Conservation (phyloP, 2,329 filamentous ascomycete species). For the Claviceps cyperi region DNA sequence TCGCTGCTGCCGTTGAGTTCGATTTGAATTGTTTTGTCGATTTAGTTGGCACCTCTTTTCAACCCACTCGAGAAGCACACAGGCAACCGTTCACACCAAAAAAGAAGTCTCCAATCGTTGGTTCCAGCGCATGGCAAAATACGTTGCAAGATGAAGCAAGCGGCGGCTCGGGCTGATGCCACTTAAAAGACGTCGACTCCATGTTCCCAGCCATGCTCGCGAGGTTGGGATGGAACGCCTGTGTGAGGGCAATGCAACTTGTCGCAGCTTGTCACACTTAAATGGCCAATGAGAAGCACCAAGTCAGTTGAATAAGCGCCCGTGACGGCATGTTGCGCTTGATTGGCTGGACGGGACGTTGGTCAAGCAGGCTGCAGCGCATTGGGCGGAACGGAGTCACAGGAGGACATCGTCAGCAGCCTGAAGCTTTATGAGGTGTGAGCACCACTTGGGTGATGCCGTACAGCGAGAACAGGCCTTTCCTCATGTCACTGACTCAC, state of each 20-base stretch:
- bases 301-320: slow-evolving; percentile 17
- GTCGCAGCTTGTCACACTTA: slow-evolving; percentile 5
- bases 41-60: background rate
- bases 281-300: slow-evolving; percentile 14
- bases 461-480: no score
- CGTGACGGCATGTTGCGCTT: slow-evolving; percentile 11
- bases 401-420: background rate
- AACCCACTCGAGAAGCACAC: background rate
- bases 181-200: slow-evolving; percentile 1
- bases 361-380: slow-evolving; percentile 11
- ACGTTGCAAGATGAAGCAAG: background rate
- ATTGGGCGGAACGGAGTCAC: slow-evolving; percentile 8
- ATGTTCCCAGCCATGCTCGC: background rate
- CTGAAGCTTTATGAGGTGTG: no score
- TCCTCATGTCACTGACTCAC: no score
- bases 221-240: background rate
- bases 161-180: slow-evolving; percentile 9
- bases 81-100: background rate
- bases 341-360: slow-evolving; percentile 14
- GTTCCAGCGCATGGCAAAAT: background rate
- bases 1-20: background rate
- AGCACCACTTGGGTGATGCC: no score
- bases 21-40: background rate
- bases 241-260: slow-evolving; percentile 1
- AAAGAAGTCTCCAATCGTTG: background rate